Base-by-base conservation (phyloP, 2,329 filamentous ascomycete species). In the Fusarium luffae region DNA sequence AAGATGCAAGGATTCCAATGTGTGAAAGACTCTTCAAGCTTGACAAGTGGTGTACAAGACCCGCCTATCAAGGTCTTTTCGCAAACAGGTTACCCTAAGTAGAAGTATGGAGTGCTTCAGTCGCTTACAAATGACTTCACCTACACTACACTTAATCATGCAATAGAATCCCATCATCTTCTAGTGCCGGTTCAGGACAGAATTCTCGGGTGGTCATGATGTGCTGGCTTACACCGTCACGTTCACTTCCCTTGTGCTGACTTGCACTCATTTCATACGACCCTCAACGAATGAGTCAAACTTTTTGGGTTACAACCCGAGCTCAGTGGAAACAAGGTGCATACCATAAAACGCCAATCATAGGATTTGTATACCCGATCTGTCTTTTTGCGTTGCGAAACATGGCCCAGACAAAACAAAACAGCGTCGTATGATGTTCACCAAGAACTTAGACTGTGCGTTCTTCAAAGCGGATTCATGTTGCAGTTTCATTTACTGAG, bases 361-460 rank as follows among this genome's bases (percentile, higher is more conserved):
- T 25, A 14, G 16, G 41, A 32, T 10, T 30, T 19, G 9, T 14
- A 48, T 23, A 7, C 14, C 52, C 48, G 13, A 47, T 34, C 41
- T 27, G 21, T 42, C 47, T 23, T 27, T 16, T 40, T 16, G 14
- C 21, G 14, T 14, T 43, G 18, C 25, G 6, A 48, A 48, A 27
- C 46, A 60, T 54, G 13, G 27, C 27, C 16, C 37, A 46, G 18
- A 19, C 21, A 37, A 57, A 21, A 27, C 18, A 43, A 25, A 34
- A 41, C n/a, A 21, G 13, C 18, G 28, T 60, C 34, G 48, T 66
- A 66, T 54, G 63, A 60, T 60, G 28, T 18, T 47, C 30, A 19
- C 60, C n/a, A 41, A 7, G 40, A 49, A 32, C 25, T 42, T 44
- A n/a, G 25, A 12, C 60, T 16, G 23, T 42, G 34, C 30, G n/a